Evolutionary conservation across 371 early-diverging fungal genomes (phyloP), one percentile per base, ranked within the genome.

Genomic region (Batrachochytrium dendrobatidis): DNA sequence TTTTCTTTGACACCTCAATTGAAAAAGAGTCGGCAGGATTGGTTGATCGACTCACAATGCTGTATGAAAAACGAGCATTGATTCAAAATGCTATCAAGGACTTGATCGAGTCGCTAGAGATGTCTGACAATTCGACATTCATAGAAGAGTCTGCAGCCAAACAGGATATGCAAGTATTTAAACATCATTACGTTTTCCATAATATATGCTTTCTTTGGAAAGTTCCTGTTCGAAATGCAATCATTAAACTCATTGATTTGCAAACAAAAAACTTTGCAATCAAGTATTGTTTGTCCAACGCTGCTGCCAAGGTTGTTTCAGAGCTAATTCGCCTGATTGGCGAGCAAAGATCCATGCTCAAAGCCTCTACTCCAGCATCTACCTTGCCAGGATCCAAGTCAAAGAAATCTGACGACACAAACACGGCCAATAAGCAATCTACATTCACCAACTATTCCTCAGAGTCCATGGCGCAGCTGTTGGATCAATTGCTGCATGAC

Each of bases 161-260:
- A 3, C 7, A 45, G 3, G 46, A 45, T 45, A 20, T 3, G 46
- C 24, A 32, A 6, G 30, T 51, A 3, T 73, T 73, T 39, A 44
- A 65, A 20, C 66, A 66, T 39, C 60, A 63, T 33, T 73, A 69
- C 39, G 65, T 77, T 24, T 58, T 76, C 3, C 77, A 79, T 63
- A 79, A 76, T 59, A 44, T 79, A 48, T 64, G 63, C 22, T 58
- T 76, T 34, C 55, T 73, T 15, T 79, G 80, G 80, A 72, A 73
- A 31, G 53, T 60, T 29, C 60, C 58, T 20, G 70, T 77, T 1
- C 69, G 80, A 17, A 77, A 80, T 50, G 60, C 60, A 30, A 34
- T 72, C 3, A 73, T 77, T 65, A 43, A 68, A 44, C 63, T 80
- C 44, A 49, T 74, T 26, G 70, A 71, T 43, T 50, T 74, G 5